phyloP scores from a whole-genome alignment of 176 grass and related monocot genomes.

The Thinopyrum elongatum region DNA sequence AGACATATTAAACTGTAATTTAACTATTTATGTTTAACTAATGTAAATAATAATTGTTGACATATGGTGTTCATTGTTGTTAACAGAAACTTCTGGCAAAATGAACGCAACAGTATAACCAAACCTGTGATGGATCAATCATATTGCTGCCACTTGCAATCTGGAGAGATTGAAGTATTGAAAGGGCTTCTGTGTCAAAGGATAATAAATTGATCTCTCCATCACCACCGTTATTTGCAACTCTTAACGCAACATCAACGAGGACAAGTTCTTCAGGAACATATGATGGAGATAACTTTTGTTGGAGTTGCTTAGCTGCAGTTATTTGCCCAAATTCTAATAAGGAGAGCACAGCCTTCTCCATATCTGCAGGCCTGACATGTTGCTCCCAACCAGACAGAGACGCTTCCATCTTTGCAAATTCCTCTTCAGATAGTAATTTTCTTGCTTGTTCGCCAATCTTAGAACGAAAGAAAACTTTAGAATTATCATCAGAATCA shows the following conservation, averaged over 20 bases:
- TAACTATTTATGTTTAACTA: background rate
- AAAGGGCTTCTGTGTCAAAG: conserved; percentile 48
- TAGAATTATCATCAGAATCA: conserved; percentile 55
- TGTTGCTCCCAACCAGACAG: conserved; percentile 93
- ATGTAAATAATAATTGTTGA: background rate
- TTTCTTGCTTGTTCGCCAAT: conserved; percentile 49
- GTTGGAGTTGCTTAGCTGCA: conserved; percentile 95
- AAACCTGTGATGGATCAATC: conserved; percentile 74
- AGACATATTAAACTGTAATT: background rate
- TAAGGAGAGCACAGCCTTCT: conserved; percentile 90
- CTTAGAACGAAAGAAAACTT: conserved; percentile 42
- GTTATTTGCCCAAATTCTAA: conserved; percentile 98
- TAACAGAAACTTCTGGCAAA: background rate
- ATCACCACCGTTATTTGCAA: conserved; percentile 61
- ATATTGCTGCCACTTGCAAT: conserved; percentile 44
- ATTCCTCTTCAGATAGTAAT: conserved; percentile 60
- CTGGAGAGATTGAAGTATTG: conserved; percentile 52
- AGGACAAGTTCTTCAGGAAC: conserved; percentile 80
- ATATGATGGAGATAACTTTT: conserved; percentile 84
- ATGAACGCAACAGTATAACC: conserved; percentile 32
- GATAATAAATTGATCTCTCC: conserved; percentile 57
- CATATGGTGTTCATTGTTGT: background rate
- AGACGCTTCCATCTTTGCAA: conserved; percentile 63
- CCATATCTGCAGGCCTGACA: conserved; percentile 85
- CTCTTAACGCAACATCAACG: conserved; percentile 77